A percentile compares a stretch with the other conserved stretches of the same genome.
Conservation (phyloP, 2,329 filamentous ascomycete species). For the Pseudogymnoascus pannorum region DNA sequence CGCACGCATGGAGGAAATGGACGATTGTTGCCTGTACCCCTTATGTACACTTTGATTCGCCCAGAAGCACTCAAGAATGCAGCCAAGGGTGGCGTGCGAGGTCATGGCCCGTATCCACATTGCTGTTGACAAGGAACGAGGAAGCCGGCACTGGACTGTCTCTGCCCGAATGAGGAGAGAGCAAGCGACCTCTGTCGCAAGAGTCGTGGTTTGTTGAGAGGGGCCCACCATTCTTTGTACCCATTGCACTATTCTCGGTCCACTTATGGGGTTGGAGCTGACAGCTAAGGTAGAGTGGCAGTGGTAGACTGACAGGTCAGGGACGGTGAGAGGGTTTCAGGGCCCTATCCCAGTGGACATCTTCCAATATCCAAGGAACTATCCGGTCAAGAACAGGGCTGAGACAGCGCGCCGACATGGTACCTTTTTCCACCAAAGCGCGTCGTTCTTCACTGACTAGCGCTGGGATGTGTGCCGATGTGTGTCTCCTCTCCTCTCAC, state of each 20-base stretch:
- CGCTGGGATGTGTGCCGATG: no score
- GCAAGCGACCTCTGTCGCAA: neutral
- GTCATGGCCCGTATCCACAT: neutral
- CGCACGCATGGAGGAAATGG: neutral
- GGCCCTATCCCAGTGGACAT: neutral
- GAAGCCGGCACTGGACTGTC: neutral
- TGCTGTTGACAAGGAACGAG: neutral
- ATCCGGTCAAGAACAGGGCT: neutral
- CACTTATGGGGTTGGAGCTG: neutral
- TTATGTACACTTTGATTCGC: neutral
- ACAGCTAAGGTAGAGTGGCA: neutral
- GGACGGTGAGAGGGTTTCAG: neutral
- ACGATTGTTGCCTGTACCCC: neutral
- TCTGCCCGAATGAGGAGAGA: neutral
- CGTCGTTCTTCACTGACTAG: neutral
- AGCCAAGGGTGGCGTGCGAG: neutral
- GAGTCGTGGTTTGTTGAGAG: neutral
- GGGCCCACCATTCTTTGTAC: neutral
- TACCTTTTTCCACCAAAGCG: neutral
- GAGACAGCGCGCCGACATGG: neutral
- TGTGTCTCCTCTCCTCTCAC: neutral
- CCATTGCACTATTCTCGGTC: neutral
- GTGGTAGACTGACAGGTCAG: neutral
- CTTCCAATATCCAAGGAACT: neutral
- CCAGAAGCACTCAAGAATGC: neutral